Evolutionary conservation across 1,284 basidiomycete genomes (phyloP).

Genomic region (Caloboletus firmus): DNA sequence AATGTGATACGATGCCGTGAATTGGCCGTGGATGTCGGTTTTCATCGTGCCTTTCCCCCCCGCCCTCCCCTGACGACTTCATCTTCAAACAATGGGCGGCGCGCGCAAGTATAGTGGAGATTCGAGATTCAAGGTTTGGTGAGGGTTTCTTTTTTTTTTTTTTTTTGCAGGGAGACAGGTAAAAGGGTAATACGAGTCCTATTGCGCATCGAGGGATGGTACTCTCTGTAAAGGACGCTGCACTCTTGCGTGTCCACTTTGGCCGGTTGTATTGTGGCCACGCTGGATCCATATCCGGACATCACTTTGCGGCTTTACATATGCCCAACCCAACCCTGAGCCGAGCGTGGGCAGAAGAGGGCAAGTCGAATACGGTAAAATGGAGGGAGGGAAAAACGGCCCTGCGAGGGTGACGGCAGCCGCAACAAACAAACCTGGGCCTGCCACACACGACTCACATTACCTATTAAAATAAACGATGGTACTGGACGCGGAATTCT

Average conservation of each 20-base stretch:
- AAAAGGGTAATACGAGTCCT: constrained; percentile 16
- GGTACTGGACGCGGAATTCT: background rate
- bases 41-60: background rate
- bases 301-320: constrained; percentile 20
- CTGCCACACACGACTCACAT: constrained; percentile 15
- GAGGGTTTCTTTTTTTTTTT: background rate
- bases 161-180: constrained; percentile 1
- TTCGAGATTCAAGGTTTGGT: constrained; percentile 5
- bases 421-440: constrained; percentile 3
- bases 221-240: too few species aligned
- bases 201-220: too few species aligned
- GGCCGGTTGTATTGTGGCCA: background rate
- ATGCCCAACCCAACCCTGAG: constrained; percentile 10
- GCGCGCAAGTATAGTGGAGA: background rate
- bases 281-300: constrained; percentile 13
- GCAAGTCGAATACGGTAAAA: constrained; percentile 15
- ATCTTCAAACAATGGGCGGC: background rate
- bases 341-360: constrained; percentile 7
- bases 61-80: background rate
- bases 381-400: constrained; percentile 5
- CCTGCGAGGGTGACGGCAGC: constrained; percentile 24
- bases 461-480: constrained; percentile 6
- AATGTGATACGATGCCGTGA: constrained; percentile 22
- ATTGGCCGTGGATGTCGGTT: constrained; percentile 1
- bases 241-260: too few species aligned